Conservation (phyloP, 805 yeast genomes). For the Nakazawaea ambrosiae region DNA sequence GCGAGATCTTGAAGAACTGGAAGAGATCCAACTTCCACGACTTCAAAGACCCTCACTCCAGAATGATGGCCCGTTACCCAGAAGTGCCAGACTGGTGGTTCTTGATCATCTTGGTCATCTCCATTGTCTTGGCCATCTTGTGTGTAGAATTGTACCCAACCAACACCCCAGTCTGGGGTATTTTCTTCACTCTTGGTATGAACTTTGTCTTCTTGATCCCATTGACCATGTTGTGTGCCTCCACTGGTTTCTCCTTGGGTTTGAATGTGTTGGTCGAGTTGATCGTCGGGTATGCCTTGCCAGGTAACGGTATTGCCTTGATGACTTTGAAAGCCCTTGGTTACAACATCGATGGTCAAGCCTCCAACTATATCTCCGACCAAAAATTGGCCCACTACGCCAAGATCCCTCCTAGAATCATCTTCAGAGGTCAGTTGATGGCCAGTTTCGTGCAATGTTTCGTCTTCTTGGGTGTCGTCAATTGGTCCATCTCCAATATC, state of each 20-base stretch:
- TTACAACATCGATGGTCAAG: constrained; percentile 57
- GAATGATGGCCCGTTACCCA: constrained; percentile 46
- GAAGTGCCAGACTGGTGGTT: constrained; percentile 56
- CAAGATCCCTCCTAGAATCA: constrained; percentile 51
- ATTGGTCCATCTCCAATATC: constrained; percentile 27
- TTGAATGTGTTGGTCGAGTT: constrained; percentile 49
- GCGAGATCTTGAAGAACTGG: constrained; percentile 20
- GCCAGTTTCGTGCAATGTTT: constrained; percentile 24
- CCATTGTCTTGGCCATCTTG: constrained; percentile 24
- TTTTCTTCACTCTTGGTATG: constrained; percentile 44
- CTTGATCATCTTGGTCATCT: constrained; percentile 20
- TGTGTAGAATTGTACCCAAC: constrained; percentile 40
- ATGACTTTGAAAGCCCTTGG: constrained; percentile 47
- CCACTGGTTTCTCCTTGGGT: constrained; percentile 40
- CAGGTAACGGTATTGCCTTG: constrained; percentile 48
- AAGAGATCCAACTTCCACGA: constrained; percentile 16
- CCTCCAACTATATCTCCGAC: constrained; percentile 52
- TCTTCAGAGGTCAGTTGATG: constrained; percentile 39
- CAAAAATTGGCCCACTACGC: constrained; percentile 51
- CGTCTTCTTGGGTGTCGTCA: constrained; percentile 25
- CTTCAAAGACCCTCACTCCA: constrained; percentile 46
- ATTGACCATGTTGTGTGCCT: constrained; percentile 37
- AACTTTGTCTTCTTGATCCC: constrained; percentile 47
- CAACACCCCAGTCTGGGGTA: constrained; percentile 55
- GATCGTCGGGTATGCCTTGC: constrained; percentile 48